These are phyloP conservation scores for Rubroshorea leprosula DNA, from an alignment of 345 rosid genomes.

Conservation along the genomic window DNA sequence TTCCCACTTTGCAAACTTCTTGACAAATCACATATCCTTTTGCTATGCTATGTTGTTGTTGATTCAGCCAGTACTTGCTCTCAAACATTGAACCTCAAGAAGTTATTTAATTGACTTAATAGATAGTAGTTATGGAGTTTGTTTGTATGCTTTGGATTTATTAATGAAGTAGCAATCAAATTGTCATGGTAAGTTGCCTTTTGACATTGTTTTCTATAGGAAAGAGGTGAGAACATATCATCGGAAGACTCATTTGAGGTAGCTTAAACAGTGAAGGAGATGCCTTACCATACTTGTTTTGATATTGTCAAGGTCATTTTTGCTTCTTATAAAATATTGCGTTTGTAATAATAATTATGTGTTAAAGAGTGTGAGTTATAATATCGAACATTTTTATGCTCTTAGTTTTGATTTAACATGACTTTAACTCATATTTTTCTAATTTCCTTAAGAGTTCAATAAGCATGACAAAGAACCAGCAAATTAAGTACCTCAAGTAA, in stretches of 20 bases:
- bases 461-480: constrained; percentile 95
- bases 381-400: not conserved
- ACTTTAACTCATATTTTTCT: constrained; percentile 1
- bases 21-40: not conserved
- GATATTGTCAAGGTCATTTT: constrained; percentile 87
- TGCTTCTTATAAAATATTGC: constrained; percentile 6
- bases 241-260: constrained; percentile 94
- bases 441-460: constrained; percentile 70
- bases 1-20: not conserved
- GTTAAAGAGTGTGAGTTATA: not conserved
- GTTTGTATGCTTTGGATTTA: not conserved
- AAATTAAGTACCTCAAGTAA: constrained; percentile 64
- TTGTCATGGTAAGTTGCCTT: constrained; percentile 10
- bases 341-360: constrained; percentile 13
- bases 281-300: constrained; percentile 78
- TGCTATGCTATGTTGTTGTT: not conserved
- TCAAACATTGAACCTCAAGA: not conserved
- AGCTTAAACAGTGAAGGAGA: constrained; percentile 93
- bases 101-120: not conserved
- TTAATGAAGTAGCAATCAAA: not conserved
- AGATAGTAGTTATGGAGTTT: too few relatives aligned
- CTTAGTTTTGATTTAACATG: not conserved
- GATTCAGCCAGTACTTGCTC: not conserved
- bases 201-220: constrained; percentile 44
- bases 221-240: constrained; percentile 96